Evolutionary conservation across 768 basidiomycete species (phyloP), one percentile per base, ranked within the genome.

Genomic region (Glaciozyma martinii): DNA sequence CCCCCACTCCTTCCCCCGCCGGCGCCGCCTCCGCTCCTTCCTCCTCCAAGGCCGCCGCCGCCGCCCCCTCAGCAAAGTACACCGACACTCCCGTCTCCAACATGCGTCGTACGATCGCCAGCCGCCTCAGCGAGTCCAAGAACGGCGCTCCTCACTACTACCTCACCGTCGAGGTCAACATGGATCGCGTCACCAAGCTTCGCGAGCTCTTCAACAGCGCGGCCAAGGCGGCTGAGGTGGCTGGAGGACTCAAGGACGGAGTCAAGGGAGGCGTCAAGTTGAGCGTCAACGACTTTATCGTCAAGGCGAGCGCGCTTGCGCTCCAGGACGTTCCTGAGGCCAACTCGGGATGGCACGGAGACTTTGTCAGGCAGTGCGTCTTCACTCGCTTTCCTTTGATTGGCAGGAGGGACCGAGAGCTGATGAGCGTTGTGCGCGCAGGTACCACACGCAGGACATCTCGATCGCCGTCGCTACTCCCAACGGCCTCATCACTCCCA

Each of bases 71-170:
- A 37, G 73, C 76, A 47, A 76, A 75, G 29, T 98, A 93, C 78
- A 81, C 83, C 70, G 95, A 99, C 76, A 86, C 85, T 42, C 95
- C 95, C 19, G 80, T 91, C 58, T 85, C 89, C 53, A 95, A 86
- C 78, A 99, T 99, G 88, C 88, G 95, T 65, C 89, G 90, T 71
- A 86, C 85, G 49, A 99, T 99, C 75, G 95, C 89, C 62, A 71
- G 84, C 47, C 88, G 95, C 71, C 84, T 99, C 70, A 84, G 86
- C 0, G 89, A 97, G 79, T 90, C 89, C 65, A 98, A 95, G 79
- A 87, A 89, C 77, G 86, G 90, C 72, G 74, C 91, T n/a, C 95
- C 95, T 7, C 94, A 98, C 77, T 99, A 94, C 80, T 98, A 98
- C 78, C 78, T 97, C 71, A 97, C 95, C 5, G 83, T 90, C 50